Evolutionary conservation across 176 grass and related monocot genomes (phyloP).

Genomic region (bread wheat (Triticum aestivum)): DNA sequence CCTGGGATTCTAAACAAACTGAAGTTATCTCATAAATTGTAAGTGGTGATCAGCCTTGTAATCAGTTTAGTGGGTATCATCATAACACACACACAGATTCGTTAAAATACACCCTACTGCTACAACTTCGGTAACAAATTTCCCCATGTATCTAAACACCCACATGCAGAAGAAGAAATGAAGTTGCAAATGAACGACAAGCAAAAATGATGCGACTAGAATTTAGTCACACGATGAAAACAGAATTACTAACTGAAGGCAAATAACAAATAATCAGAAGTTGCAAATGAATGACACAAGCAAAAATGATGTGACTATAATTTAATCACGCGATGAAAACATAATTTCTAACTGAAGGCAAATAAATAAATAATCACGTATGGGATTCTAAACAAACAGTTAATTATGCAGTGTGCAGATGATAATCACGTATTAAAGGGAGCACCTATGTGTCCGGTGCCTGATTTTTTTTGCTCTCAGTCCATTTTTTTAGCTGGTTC

Average conservation of each 20-base stretch:
- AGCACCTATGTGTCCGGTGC: background rate
- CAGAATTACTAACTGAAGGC: background rate
- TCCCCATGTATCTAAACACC: constrained; percentile 1
- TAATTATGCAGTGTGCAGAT: background rate
- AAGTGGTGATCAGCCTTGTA: background rate
- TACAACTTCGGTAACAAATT: background rate
- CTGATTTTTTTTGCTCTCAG: too few species aligned
- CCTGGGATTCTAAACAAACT: background rate
- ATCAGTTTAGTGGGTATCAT: background rate
- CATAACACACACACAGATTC: background rate
- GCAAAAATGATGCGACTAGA: background rate
- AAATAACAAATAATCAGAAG: background rate
- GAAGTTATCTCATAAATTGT: background rate
- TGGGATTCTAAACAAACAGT: background rate
- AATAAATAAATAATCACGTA: background rate
- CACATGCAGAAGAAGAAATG: background rate
- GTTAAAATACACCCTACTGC: background rate
- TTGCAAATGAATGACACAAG: background rate
- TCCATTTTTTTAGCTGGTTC: background rate
- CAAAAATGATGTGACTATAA: background rate
- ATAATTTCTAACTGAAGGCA: background rate
- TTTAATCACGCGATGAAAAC: background rate
- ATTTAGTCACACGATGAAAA: background rate
- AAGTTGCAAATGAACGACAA: background rate
- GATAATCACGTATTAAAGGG: background rate